Evolutionary conservation across 1,284 basidiomycete genomes (phyloP).

Genomic region (Tilletia caries): DNA sequence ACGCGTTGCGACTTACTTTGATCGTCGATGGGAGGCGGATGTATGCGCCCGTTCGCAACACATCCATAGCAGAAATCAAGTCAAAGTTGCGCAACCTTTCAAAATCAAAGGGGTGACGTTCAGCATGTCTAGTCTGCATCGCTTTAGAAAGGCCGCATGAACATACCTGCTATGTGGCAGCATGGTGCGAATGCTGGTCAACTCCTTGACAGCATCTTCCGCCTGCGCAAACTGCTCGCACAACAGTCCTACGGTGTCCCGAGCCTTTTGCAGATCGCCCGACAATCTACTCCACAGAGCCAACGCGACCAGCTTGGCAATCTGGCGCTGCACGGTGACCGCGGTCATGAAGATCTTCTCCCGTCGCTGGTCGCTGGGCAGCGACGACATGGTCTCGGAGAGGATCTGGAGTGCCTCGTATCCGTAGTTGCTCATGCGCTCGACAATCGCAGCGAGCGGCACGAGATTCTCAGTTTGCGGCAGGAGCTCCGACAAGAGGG

Average conservation of each 20-base stretch:
- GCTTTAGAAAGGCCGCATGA: not conserved
- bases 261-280: conserved; percentile 33
- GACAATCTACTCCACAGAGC: conserved; percentile 30
- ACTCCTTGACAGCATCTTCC: conserved; percentile 65
- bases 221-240: conserved; percentile 69
- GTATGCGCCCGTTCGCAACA: conserved; percentile 78
- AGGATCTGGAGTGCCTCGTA: conserved; percentile 78
- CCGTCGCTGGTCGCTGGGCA: conserved; percentile 76
- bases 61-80: conserved; percentile 79
- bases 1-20: too few species aligned
- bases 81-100: conserved; percentile 79
- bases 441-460: conserved; percentile 69
- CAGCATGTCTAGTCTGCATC: conserved; percentile 15
- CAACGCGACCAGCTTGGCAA: conserved; percentile 71
- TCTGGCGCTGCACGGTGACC: conserved; percentile 78
- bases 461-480: conserved; percentile 72
- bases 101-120: conserved; percentile 15
- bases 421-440: conserved; percentile 71
- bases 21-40: conserved; percentile 71
- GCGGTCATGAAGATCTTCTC: conserved; percentile 80
- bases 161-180: conserved; percentile 53
- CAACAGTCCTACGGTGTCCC: conserved; percentile 45
- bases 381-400: conserved; percentile 83
- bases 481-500: conserved; percentile 71
- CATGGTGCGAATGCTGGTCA: conserved; percentile 66